Evolutionary conservation across 1,284 basidiomycete genomes (phyloP).

Genomic region (Ganoderma lucidum): DNA sequence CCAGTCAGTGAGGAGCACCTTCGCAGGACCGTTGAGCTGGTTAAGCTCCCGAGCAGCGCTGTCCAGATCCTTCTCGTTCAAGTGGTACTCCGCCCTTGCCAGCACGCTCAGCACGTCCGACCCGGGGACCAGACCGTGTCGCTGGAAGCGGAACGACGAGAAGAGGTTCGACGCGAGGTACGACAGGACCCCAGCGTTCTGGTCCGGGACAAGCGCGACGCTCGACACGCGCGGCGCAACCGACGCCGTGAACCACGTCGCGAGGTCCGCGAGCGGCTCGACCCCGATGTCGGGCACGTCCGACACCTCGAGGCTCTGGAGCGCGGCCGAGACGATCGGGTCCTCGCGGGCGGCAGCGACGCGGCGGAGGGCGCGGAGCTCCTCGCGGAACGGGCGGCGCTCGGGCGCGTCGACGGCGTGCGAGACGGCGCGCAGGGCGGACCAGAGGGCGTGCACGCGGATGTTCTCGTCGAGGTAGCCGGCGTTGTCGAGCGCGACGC

Average conservation of each 20-base stretch:
- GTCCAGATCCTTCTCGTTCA: conserved; percentile 95
- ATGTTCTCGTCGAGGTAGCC: conserved; percentile 90
- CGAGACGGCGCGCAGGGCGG: conserved; percentile 70
- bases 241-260: conserved; percentile 88
- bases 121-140: conserved; percentile 80
- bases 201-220: conserved; percentile 91
- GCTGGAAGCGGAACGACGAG: conserved; percentile 81
- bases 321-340: conserved; percentile 68
- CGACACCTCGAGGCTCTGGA: conserved; percentile 78
- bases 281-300: conserved; percentile 88
- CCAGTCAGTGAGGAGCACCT: conserved; percentile 89
- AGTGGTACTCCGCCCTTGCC: conserved; percentile 88
- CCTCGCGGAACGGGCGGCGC: conserved; percentile 87
- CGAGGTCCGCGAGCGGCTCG: conserved; percentile 89
- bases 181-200: conserved; percentile 87
- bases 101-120: conserved; percentile 88
- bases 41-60: conserved; percentile 93
- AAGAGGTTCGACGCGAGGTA: conserved; percentile 86
- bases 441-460: conserved; percentile 85
- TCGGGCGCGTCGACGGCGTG: conserved; percentile 63
- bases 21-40: conserved; percentile 88
- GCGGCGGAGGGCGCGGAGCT: conserved; percentile 85
- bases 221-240: conserved; percentile 88
- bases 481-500: conserved; percentile 91
- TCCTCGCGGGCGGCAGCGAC: conserved; percentile 77